These are phyloP conservation scores for Penicillium waksmanii DNA, from an alignment of 495 filamentous ascomycete genomes.

Conservation along the genomic window DNA sequence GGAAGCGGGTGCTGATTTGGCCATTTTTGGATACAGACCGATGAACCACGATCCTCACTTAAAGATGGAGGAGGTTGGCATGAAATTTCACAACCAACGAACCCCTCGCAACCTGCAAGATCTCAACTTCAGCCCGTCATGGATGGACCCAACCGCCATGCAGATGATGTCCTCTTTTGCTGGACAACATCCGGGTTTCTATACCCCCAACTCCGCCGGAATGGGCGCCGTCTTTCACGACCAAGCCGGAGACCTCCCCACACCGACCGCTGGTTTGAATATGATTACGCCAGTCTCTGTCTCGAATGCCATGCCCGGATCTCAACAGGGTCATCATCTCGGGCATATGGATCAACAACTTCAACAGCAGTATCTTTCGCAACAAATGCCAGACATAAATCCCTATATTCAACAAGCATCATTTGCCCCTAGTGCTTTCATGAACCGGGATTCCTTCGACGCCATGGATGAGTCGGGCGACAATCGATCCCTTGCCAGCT, in stretches of 20 bases:
- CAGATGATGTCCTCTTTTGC: conserved; percentile 71
- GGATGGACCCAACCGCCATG: conserved; percentile 83
- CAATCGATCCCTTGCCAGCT: conserved; percentile 59
- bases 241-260: conserved; percentile 89
- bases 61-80: conserved; percentile 52
- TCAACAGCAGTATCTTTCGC: conserved; percentile 56
- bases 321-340: conserved; percentile 34
- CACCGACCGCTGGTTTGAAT: conserved; percentile 73
- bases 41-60: conserved; percentile 18
- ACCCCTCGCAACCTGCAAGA: conserved; percentile 78
- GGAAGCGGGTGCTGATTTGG: conserved; percentile 13
- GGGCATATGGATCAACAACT: conserved; percentile 11
- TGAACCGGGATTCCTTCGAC: conserved; percentile 78
- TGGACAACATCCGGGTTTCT: conserved; percentile 81
- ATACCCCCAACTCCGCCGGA: conserved; percentile 86
- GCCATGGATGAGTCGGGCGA: conserved; percentile 69
- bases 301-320: conserved; percentile 62
- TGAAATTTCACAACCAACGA: conserved; percentile 73
- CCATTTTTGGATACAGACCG: conserved; percentile 9
- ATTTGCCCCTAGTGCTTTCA: conserved; percentile 80
- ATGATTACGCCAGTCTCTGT: conserved; percentile 86
- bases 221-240: conserved; percentile 79
- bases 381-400: conserved; percentile 74
- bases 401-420: conserved; percentile 68
- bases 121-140: conserved; percentile 84